A percentile compares a stretch with the other conserved stretches of the same genome.
Evolutionary conservation across 495 filamentous ascomycete species (phyloP).

Genomic region (Penicillium arizonense): DNA sequence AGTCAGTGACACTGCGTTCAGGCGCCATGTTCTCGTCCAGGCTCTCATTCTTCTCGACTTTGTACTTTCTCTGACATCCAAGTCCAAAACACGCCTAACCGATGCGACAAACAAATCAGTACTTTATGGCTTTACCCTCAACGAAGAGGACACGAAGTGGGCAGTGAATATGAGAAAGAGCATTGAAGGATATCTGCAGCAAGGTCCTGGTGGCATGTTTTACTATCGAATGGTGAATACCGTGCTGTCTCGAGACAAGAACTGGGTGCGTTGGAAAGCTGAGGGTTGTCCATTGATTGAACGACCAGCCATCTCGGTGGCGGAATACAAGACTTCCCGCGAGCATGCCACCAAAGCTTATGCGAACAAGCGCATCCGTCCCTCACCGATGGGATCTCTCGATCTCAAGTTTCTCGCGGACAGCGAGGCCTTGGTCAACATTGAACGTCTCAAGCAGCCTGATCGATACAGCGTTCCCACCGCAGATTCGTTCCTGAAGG

Average conservation of each 20-base stretch:
- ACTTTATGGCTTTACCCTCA: constrained; percentile 72
- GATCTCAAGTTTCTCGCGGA: constrained; percentile 76
- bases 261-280: constrained; percentile 97
- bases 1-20: constrained; percentile 90
- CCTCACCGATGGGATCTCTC: constrained; percentile 66
- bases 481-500: constrained; percentile 55
- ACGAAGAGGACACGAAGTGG: constrained; percentile 86
- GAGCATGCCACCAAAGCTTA: constrained; percentile 60
- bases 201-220: constrained; percentile 70
- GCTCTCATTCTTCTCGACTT: constrained; percentile 92
- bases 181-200: constrained; percentile 77
- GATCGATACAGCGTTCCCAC: constrained; percentile 53
- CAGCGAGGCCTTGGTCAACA: constrained; percentile 46
- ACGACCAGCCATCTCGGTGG: constrained; percentile 61
- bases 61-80: constrained; percentile 80
- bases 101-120: constrained; percentile 82
- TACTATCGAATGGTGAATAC: constrained; percentile 97
- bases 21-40: constrained; percentile 91
- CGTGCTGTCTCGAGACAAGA: constrained; percentile 90
- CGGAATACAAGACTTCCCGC: constrained; percentile 65
- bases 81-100: constrained; percentile 72
- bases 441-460: constrained; percentile 58
- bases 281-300: constrained; percentile 89
- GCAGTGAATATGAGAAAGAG: constrained; percentile 64
- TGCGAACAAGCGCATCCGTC: constrained; percentile 62